Evolutionary conservation across 2,329 filamentous ascomycete genomes (phyloP), one percentile per base, ranked within the genome.

Genomic region (Aspergillus sp.): DNA sequence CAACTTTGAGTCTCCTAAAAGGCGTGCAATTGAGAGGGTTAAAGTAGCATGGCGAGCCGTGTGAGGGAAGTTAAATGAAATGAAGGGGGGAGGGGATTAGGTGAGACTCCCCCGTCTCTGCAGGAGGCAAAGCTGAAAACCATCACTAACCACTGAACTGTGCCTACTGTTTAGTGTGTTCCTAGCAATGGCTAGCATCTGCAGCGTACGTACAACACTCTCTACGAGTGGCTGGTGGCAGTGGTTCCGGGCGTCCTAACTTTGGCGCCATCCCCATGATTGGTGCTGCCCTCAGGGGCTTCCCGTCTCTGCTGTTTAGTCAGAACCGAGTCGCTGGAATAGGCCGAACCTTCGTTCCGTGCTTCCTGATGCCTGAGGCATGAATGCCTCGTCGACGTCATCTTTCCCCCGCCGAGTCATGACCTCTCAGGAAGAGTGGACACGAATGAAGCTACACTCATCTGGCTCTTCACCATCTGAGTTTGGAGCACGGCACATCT

Each of bases 91-190:
- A 55, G 36, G 41, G 41, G 41, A 55, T 55, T 25, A 50, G 47
- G 47, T 50, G 47, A 45, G 55, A 23, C 32, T 36, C 36, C 58
- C 38, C 51, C 58, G n/a, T 41, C 51, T 39, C 17, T 39, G 38
- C 56, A 58, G 52, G 36, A 43, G 52, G 21, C 21, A 19, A 43
- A 41, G 36, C 52, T 43, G 41, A 55, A 41, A 25, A 55, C 36
- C 36, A 55, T 55, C 36, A 45, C 47, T 30, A 49, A 2, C 4
- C 23, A 25, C 13, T 2, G 45, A 17, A 43, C 39, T 36, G 32
- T 36, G 32, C 32, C 32, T 36, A 19, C 17, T 49, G 23, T 23
- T n/a, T 49, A 49, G 45, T 23, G 45, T 49, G 21, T 49, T 49
- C 45, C 25, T 49, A 25, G 21, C 23, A 49, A 13, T 49, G 23